These are phyloP conservation scores for Phallus indusiatus DNA, from an alignment of 768 basidiomycete species.

Conservation along the genomic window DNA sequence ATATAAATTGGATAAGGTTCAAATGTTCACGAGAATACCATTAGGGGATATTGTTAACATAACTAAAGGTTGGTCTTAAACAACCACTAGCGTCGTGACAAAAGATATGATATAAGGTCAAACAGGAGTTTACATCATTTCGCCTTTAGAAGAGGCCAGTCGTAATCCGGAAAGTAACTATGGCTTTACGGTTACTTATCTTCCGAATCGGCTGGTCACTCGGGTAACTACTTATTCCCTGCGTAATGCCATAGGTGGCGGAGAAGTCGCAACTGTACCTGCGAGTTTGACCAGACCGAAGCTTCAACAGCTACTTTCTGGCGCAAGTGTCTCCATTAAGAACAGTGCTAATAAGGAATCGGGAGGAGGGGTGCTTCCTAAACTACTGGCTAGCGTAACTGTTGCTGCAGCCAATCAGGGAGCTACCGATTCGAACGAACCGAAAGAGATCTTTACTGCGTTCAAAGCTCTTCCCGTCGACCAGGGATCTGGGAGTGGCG, in stretches of 20 bases:
- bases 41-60: conserved; percentile 70
- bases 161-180: conserved; percentile 83
- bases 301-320: not conserved
- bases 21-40: conserved; percentile 82
- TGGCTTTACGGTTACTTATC: conserved; percentile 81
- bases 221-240: conserved; percentile 81
- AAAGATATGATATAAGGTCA: not conserved
- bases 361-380: conserved; percentile 22
- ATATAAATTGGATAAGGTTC: conserved; percentile 87
- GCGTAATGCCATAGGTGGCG: conserved; percentile 47
- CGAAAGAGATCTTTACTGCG: conserved; percentile 44
- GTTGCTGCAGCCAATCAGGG: conserved; percentile 13
- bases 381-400: conserved; percentile 26
- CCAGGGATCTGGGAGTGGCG: conserved; percentile 36
- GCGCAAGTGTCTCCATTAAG: not conserved
- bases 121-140: conserved; percentile 89
- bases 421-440: not conserved
- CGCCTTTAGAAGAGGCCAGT: conserved; percentile 86
- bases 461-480: conserved; percentile 78
- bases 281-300: not conserved
- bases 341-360: too few relatives aligned
- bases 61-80: conserved; percentile 51
- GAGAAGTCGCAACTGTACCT: conserved; percentile 4
- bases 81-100: not conserved
- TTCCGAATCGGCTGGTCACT: conserved; percentile 58